Evolutionary conservation across 306 rosid genomes (phyloP), one percentile per base, ranked within the genome.

Genomic region (Carpinus fangiana): DNA sequence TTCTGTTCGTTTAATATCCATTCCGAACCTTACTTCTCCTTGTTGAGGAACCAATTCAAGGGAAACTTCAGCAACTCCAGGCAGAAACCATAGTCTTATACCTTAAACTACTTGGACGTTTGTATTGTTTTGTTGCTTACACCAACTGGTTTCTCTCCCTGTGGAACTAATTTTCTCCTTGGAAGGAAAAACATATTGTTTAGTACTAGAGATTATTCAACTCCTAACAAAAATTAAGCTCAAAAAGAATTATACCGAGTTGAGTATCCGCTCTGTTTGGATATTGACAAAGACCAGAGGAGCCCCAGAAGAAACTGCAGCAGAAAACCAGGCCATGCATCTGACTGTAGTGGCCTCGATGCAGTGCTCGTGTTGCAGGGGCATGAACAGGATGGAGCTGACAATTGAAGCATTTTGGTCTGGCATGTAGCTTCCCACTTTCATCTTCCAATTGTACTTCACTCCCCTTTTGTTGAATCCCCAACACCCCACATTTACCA

Each of bases 251-350:
- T 28, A 28, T 28, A 28, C 31, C n/a, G n/a, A n/a, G n/a, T n/a
- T n/a, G n/a, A n/a, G n/a, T 28, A 78, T 83, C 21, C 80, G 91
- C 82, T 93, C 96, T 12, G 96, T 88, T 72, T 93, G 96, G 73
- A 91, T 80, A 76, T 93, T 93, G 51, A 93, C 90, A 74, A 90
- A 93, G 60, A 88, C 89, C 47, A 90, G 90, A 81, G 98, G 98
- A 57, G 86, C 89, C 10, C 94, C 93, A 0, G 91, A 86, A 72
- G 98, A 87, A 86, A 89, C 75, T 59, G 94, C 89, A 70, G 93
- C 91, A 60, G 89, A 73, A 75, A 90, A 89, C 94, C 96, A 93
- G 17, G 90, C 90, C 96, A 93, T 93, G 83, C 91, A 88, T 77
- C 98, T 82, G 36, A 87, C 75, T 0, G 89, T 89, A 2, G 89